phyloP scores from a whole-genome alignment of 257 asterid genomes.

The Capsicum pubescens region DNA sequence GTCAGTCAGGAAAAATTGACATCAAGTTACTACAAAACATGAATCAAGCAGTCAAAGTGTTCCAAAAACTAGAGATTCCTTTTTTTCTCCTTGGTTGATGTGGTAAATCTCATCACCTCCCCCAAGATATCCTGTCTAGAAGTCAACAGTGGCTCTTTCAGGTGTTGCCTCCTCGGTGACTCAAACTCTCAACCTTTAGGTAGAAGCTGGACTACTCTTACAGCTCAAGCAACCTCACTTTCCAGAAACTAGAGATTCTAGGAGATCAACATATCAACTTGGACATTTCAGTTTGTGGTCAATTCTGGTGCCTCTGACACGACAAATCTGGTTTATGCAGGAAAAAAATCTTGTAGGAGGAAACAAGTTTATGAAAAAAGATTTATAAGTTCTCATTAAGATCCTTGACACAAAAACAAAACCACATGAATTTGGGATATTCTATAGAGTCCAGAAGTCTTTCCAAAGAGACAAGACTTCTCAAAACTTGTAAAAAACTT shows the following conservation, averaged over 20 bases:
- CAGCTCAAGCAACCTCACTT: background rate
- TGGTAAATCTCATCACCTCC: slow-evolving; percentile 8
- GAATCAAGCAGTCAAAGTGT: slow-evolving; percentile 7
- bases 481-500: background rate
- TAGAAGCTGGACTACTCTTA: slow-evolving; percentile 7
- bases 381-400: background rate
- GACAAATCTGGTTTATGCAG: slow-evolving; percentile 14
- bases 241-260: slow-evolving; percentile 4
- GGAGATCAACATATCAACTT: slow-evolving; percentile 11
- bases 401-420: slow-evolving; percentile 13
- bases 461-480: background rate
- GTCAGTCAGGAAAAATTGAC: slow-evolving; percentile 20
- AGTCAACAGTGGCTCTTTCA: background rate
- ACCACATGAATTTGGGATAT: background rate
- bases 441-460: background rate
- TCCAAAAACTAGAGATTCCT: slow-evolving; percentile 6
- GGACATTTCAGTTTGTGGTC: slow-evolving; percentile 10
- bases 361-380: background rate
- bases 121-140: background rate
- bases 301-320: slow-evolving; percentile 12
- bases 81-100: background rate
- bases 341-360: background rate
- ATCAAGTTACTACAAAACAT: background rate
- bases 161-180: background rate
- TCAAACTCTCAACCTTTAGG: background rate